Evolutionary conservation across 78 protist species (phyloP).

Genomic region (Pelomyxa schiedti): DNA sequence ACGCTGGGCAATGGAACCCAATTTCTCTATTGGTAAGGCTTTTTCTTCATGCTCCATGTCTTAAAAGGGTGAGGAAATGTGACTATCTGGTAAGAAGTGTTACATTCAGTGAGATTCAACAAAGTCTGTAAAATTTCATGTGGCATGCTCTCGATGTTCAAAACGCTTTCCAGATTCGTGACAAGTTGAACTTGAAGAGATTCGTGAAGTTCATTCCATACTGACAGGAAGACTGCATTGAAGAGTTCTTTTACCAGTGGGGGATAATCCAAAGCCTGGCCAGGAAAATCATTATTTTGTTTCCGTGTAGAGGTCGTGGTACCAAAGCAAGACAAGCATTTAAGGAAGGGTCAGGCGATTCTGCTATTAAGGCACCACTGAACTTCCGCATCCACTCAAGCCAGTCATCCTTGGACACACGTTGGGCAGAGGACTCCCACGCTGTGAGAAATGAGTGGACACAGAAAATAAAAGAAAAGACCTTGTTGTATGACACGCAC

Average conservation of each 20-base stretch:
- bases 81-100: conserved; percentile 57
- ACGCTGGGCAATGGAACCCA: conserved; percentile 78
- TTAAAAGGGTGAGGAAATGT: not conserved
- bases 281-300: not conserved
- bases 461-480: not conserved
- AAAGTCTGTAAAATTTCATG: conserved; percentile 77
- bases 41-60: conserved; percentile 55
- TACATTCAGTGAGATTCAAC: conserved; percentile 91
- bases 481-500: not conserved
- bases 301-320: too few species aligned
- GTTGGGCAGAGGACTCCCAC: conserved; percentile 70
- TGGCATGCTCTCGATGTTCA: conserved; percentile 65
- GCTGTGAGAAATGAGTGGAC: conserved; percentile 19
- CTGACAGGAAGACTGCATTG: conserved; percentile 87
- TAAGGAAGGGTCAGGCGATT: conserved; percentile 89
- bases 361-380: conserved; percentile 73
- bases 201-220: conserved; percentile 84
- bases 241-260: conserved; percentile 89
- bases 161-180: conserved; percentile 23
- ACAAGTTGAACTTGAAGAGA: conserved; percentile 41
- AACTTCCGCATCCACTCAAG: conserved; percentile 84
- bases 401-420: conserved; percentile 88
- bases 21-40: conserved; percentile 69
- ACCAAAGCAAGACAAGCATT: conserved; percentile 75
- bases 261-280: conserved; percentile 69